Percentiles rank a stretch among this genome's conserved stretches.
These are phyloP conservation scores for Westerdykella aurantiaca DNA, from an alignment of 2,329 filamentous ascomycete species.

Conservation along the genomic window DNA sequence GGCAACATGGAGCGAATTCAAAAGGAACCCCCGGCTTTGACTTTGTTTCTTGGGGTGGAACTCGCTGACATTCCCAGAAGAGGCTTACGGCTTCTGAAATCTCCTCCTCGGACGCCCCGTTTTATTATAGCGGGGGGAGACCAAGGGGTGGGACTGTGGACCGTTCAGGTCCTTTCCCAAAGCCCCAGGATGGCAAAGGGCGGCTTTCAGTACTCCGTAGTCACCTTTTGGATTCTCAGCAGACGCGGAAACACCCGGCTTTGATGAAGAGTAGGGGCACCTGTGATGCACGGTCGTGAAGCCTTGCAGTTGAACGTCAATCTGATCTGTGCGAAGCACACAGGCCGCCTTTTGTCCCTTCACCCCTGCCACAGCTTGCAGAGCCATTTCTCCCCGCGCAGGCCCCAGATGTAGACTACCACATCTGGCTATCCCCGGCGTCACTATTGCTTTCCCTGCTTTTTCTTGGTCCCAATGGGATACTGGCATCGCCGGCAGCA, in stretches of 20 bases:
- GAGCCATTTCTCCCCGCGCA: slow-evolving; percentile 16
- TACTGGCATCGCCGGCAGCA: slow-evolving; percentile 25
- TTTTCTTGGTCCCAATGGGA: slow-evolving; percentile 20
- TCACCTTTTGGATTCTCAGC: slow-evolving; percentile 16
- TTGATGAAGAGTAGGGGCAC: slow-evolving; percentile 10
- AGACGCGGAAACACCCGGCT: slow-evolving; percentile 31
- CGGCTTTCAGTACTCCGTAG: slow-evolving; percentile 16
- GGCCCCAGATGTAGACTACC: slow-evolving; percentile 19
- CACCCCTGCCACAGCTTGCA: slow-evolving; percentile 20
- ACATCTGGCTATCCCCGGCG: slow-evolving; percentile 21
- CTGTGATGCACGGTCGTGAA: slow-evolving; percentile 20
- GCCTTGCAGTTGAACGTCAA: slow-evolving; percentile 11
- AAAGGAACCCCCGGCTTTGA: slow-evolving; percentile 2
- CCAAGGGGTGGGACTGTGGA: slow-evolving; percentile 9
- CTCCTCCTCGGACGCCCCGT: slow-evolving; percentile 3
- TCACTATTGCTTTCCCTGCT: slow-evolving; percentile 15
- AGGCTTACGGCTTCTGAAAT: slow-evolving; percentile 5
- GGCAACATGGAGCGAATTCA: slow-evolving; percentile 15
- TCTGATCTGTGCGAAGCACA: slow-evolving; percentile 8
- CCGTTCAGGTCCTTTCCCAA: slow-evolving; percentile 7
- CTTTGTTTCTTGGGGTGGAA: not conserved
- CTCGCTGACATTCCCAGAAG: slow-evolving; percentile 12
- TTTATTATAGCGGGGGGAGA: slow-evolving; percentile 6
- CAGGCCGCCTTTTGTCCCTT: slow-evolving; percentile 25
- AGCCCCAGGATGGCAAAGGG: slow-evolving; percentile 16